A percentile compares a stretch with the other conserved stretches of the same genome.
Conservation (phyloP, 805 yeast species). For the Candida succiphila region DNA sequence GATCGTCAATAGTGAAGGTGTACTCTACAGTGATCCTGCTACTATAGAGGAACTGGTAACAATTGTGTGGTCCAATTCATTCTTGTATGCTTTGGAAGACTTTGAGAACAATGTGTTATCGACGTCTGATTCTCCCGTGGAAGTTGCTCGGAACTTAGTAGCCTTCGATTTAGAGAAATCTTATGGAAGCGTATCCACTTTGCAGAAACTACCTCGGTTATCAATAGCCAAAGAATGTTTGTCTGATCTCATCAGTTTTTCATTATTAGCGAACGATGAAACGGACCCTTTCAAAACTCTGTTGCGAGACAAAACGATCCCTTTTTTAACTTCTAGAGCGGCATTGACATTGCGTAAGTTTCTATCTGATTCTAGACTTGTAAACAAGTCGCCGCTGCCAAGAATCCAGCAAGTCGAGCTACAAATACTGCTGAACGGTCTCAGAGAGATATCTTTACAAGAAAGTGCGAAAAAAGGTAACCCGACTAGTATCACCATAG, state of each 20-base stretch:
- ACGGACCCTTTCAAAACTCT: no score
- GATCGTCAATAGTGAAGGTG: slow-evolving; percentile 30
- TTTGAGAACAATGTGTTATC: slow-evolving; percentile 27
- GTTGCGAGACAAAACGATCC: slow-evolving; percentile 22
- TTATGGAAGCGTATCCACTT: slow-evolving; percentile 56
- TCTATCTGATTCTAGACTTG: slow-evolving; percentile 49
- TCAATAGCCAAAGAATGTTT: slow-evolving; percentile 48
- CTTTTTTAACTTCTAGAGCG: slow-evolving; percentile 46
- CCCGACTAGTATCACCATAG: no score
- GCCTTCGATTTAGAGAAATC: slow-evolving; percentile 34
- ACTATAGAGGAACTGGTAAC: slow-evolving; percentile 34
- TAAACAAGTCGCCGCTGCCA: slow-evolving; percentile 57
- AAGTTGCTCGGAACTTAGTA: slow-evolving; percentile 27
- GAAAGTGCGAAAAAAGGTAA: no score
- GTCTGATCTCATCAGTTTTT: slow-evolving; percentile 33
- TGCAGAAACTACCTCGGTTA: slow-evolving; percentile 32
- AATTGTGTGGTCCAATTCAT: slow-evolving; percentile 50
- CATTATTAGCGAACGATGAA: slow-evolving; percentile 13
- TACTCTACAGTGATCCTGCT: slow-evolving; percentile 14
- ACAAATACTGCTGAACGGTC: slow-evolving; percentile 32
- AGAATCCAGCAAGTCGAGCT: slow-evolving; percentile 58
- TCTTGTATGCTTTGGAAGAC: slow-evolving; percentile 46
- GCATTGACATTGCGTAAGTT: slow-evolving; percentile 55
- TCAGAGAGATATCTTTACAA: no score
- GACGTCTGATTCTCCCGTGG: slow-evolving; percentile 16